phyloP scores from a whole-genome alignment of 1,139 yeast species.

The Schizosaccharomyces versatilis region DNA sequence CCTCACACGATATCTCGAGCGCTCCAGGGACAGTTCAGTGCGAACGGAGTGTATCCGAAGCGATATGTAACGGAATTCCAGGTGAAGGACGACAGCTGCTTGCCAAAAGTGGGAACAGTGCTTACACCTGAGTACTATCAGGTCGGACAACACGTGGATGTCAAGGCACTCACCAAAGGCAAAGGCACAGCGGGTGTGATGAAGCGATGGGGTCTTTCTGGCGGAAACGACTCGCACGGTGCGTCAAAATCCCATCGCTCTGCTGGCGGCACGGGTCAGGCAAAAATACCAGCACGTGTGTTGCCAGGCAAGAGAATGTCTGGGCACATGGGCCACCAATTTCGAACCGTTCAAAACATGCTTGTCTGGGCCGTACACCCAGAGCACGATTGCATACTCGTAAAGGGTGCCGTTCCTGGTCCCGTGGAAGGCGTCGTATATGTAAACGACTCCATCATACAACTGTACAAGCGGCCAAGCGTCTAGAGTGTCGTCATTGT shows the following conservation, averaged over 20 bases:
- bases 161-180: slow-evolving; percentile 64
- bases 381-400: slow-evolving; percentile 55
- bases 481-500: no score
- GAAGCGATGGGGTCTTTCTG: slow-evolving; percentile 85
- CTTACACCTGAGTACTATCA: slow-evolving; percentile 66
- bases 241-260: slow-evolving; percentile 82
- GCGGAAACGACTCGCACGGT: slow-evolving; percentile 90
- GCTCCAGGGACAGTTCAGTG: slow-evolving; percentile 55
- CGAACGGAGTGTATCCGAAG: slow-evolving; percentile 74
- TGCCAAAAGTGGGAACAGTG: slow-evolving; percentile 58
- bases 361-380: slow-evolving; percentile 61
- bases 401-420: slow-evolving; percentile 85
- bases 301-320: slow-evolving; percentile 97
- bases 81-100: slow-evolving; percentile 45
- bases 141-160: slow-evolving; percentile 65
- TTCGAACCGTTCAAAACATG: slow-evolving; percentile 53
- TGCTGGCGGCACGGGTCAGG: slow-evolving; percentile 93
- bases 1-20: slow-evolving; percentile 40
- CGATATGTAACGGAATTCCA: slow-evolving; percentile 48
- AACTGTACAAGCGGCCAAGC: slow-evolving; percentile 7
- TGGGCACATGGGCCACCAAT: slow-evolving; percentile 76
- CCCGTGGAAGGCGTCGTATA: slow-evolving; percentile 55
- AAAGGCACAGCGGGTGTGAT: slow-evolving; percentile 97
- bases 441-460: slow-evolving; percentile 54
- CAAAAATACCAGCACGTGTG: slow-evolving; percentile 87